A percentile compares a stretch with the other conserved stretches of the same genome.
Conservation (phyloP, 768 basidiomycete species). For the Candolleomyces efflorescens region DNA sequence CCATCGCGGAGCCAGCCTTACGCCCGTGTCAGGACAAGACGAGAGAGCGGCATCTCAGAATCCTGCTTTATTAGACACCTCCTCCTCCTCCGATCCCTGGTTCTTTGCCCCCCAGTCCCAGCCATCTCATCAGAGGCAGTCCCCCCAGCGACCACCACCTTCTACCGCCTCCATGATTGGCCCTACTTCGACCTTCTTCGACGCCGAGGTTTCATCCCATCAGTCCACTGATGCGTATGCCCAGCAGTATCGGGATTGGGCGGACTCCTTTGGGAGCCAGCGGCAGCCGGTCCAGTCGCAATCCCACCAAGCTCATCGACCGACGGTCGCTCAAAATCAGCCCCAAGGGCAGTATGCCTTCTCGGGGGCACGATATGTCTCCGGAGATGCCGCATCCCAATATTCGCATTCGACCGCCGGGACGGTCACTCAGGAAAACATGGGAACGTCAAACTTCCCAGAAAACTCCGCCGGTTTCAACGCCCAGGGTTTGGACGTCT, state of each 20-base stretch:
- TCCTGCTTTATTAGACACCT: neutral
- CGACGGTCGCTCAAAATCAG: conserved; percentile 1
- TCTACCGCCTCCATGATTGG: conserved; percentile 46
- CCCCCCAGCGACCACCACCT: neutral
- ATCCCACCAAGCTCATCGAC: conserved; percentile 11
- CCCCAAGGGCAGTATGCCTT: conserved; percentile 15
- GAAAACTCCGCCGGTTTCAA: neutral
- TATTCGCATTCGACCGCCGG: conserved; percentile 20
- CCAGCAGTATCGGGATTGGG: conserved; percentile 42
- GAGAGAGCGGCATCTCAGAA: neutral
- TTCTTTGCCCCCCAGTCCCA: conserved; percentile 8
- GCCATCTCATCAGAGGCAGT: neutral
- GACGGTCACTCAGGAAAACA: conserved; percentile 17
- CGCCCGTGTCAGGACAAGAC: neutral
- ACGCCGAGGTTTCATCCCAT: conserved; percentile 33
- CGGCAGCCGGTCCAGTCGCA: conserved; percentile 13
- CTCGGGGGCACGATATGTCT: neutral
- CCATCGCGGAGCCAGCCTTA: neutral
- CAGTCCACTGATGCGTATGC: conserved; percentile 20
- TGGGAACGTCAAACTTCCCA: conserved; percentile 1
- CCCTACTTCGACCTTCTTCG: conserved; percentile 50
- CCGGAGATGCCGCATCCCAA: neutral
- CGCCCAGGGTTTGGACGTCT: neutral
- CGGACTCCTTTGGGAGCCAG: conserved; percentile 24
- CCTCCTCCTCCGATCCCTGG: neutral